phyloP scores from a whole-genome alignment of 169 alveolate genomes.

The Plasmodium knowlesi region DNA sequence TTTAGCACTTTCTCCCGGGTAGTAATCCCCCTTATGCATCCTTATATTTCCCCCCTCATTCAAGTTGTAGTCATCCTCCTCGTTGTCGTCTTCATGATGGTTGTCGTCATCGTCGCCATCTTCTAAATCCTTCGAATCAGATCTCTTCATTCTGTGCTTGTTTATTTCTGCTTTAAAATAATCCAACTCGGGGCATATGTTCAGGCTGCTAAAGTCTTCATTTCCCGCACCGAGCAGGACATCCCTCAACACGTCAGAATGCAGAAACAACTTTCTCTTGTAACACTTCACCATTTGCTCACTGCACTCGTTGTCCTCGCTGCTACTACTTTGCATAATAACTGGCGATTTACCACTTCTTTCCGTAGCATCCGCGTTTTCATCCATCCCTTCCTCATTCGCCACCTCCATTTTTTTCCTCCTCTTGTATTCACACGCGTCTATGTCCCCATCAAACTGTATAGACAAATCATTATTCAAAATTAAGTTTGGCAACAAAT shows the following conservation, averaged over 20 bases:
- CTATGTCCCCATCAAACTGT: constrained; percentile 76
- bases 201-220: constrained; percentile 45
- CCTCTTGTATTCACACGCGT: constrained; percentile 63
- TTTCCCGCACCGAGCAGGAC: constrained; percentile 4
- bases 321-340: not conserved
- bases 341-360: not conserved
- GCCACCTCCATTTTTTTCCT: constrained; percentile 20
- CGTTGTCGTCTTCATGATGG: not conserved
- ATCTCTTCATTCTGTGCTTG: constrained; percentile 42
- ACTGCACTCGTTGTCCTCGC: not conserved
- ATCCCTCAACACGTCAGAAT: constrained; percentile 31
- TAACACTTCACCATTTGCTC: not conserved
- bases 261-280: constrained; percentile 20
- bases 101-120: constrained; percentile 4
- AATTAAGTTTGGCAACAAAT: constrained; percentile 55
- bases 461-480: constrained; percentile 69
- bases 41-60: not conserved
- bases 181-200: constrained; percentile 67
- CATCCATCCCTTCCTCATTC: not conserved
- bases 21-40: not conserved
- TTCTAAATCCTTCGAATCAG: constrained; percentile 29
- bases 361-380: not conserved
- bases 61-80: not conserved
- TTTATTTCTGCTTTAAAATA: constrained; percentile 66
- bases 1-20: constrained; percentile 3